phyloP scores from a whole-genome alignment of 2,329 filamentous ascomycete species.

The Cladosporium cucumerinum region DNA sequence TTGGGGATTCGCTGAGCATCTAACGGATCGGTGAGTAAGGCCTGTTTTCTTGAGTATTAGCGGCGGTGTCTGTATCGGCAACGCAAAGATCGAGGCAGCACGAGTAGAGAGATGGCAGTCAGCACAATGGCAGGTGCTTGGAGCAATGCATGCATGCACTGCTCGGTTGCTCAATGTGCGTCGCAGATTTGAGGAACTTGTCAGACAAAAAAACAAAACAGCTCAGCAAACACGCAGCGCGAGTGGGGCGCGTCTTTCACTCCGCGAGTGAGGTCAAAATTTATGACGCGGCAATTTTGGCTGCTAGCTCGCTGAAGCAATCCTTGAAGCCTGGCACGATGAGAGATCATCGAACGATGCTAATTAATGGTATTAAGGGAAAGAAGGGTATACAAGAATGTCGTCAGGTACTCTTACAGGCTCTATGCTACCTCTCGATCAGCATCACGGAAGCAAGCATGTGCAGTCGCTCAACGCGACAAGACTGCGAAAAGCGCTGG shows the following conservation, averaged over 20 bases:
- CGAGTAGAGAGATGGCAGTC: not conserved
- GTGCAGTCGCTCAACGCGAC: not conserved
- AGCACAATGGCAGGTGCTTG: not conserved
- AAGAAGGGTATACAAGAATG: not conserved
- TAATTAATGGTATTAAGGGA: not conserved
- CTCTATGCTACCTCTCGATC: constrained; percentile 1
- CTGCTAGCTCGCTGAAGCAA: not conserved
- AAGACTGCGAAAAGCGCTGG: not conserved
- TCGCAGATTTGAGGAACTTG: not conserved
- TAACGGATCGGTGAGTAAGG: not conserved
- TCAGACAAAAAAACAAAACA: not conserved
- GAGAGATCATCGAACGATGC: not conserved
- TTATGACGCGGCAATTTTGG: not conserved
- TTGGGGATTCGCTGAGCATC: not conserved
- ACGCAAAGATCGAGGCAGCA: not conserved
- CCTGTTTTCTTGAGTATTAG: not conserved
- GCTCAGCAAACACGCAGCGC: not conserved
- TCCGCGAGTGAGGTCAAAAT: not conserved
- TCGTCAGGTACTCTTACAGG: not conserved
- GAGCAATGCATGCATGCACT: not conserved
- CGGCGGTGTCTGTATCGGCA: not conserved
- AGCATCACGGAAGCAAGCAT: not conserved
- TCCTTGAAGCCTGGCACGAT: not conserved
- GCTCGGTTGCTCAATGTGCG: not conserved
- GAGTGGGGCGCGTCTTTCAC: not conserved